Conservation (phyloP, 352 stramenopile genomes). For the Globisporangium parvum region DNA sequence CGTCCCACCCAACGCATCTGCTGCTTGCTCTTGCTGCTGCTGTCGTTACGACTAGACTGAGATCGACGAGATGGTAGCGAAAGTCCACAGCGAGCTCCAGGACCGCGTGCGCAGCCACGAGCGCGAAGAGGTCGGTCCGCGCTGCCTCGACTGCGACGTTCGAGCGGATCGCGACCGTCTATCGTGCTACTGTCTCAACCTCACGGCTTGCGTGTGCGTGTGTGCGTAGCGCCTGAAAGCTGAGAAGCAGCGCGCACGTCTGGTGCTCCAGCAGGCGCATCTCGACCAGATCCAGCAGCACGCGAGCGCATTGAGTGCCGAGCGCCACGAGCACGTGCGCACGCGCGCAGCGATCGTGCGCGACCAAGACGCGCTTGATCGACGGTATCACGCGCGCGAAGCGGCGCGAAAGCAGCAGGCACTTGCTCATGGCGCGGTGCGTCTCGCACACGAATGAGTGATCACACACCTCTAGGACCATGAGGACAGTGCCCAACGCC, state of each 20-base stretch:
- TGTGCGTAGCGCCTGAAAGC: conserved; percentile 6
- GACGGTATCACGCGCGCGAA: conserved; percentile 13
- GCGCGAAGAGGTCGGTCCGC: conserved; percentile 17
- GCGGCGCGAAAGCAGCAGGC: conserved; percentile 14
- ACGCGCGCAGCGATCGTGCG: conserved; percentile 5
- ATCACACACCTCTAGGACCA: too few relatives aligned
- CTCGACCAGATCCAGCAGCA: conserved; percentile 25
- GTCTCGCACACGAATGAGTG: background rate
- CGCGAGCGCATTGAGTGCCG: conserved; percentile 2
- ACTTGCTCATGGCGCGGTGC: conserved; percentile 14
- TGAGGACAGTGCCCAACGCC: too few relatives aligned
- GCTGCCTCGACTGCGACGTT: background rate
- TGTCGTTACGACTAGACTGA: conserved; percentile 10
- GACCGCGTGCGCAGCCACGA: conserved; percentile 13
- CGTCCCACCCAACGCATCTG: background rate
- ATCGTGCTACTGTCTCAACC: background rate
- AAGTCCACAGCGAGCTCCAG: conserved; percentile 18
- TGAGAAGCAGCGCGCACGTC: conserved; percentile 19
- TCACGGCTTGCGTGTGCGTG: background rate
- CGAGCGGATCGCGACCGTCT: background rate
- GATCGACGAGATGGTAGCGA: conserved; percentile 17
- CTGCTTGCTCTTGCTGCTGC: background rate
- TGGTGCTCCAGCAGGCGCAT: conserved; percentile 24
- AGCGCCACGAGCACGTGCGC: background rate
- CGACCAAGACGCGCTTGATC: conserved; percentile 21